Percentiles rank a stretch among this genome's conserved stretches.
Evolutionary conservation across 2,329 filamentous ascomycete species (phyloP).

Genomic region (Penicillium verrucosum): DNA sequence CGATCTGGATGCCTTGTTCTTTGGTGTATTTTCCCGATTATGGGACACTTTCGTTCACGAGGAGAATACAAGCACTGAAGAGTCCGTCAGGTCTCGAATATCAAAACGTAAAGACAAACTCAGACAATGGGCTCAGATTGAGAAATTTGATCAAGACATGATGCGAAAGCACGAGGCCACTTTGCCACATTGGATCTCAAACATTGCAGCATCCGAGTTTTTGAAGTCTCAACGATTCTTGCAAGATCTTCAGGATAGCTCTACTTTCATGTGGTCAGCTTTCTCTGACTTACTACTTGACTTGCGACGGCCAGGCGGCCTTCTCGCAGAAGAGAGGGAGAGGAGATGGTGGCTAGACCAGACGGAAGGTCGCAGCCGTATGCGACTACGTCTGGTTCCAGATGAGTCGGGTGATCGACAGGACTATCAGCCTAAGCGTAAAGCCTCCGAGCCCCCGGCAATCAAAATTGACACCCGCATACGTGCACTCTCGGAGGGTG

Average conservation of each 20-base stretch:
- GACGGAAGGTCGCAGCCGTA: constrained; percentile 91
- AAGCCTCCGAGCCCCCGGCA: constrained; percentile 53
- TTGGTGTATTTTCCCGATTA: constrained; percentile 71
- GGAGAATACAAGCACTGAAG: constrained; percentile 77
- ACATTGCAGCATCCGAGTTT: constrained; percentile 88
- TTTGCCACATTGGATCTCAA: constrained; percentile 88
- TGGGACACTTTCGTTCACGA: constrained; percentile 85
- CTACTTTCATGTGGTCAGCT: constrained; percentile 69
- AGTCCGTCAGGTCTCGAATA: constrained; percentile 68
- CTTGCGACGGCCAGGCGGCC: constrained; percentile 72
- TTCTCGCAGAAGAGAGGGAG: constrained; percentile 65
- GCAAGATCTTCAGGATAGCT: constrained; percentile 92
- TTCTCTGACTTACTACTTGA: constrained; percentile 78
- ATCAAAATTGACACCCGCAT: constrained; percentile 49
- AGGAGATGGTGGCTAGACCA: constrained; percentile 90
- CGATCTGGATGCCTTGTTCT: constrained; percentile 77
- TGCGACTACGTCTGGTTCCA: constrained; percentile 82
- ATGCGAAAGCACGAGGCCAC: constrained; percentile 80
- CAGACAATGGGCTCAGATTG: constrained; percentile 72
- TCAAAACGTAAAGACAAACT: constrained; percentile 77
- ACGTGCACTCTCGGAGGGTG: constrained; percentile 39
- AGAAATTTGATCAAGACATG: constrained; percentile 64
- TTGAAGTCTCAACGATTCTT: constrained; percentile 83
- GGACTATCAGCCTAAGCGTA: constrained; percentile 81
- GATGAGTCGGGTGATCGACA: constrained; percentile 67